A percentile compares a stretch with the other conserved stretches of the same genome.
Evolutionary conservation across 176 grass and related monocot genomes (phyloP).

Genomic region (Themeda triandra): DNA sequence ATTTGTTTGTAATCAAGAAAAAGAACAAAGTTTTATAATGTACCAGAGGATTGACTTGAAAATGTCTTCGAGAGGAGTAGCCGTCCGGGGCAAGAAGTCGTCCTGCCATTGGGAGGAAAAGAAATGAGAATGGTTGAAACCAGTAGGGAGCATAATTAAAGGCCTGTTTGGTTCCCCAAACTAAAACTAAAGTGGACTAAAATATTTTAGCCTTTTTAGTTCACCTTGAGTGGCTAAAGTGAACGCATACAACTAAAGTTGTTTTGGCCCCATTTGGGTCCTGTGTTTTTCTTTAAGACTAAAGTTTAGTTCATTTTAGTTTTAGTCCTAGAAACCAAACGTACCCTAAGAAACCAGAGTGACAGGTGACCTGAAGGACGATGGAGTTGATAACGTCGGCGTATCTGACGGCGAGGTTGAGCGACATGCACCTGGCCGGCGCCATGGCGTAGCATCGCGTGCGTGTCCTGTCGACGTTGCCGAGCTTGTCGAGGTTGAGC

Average conservation of each 20-base stretch:
- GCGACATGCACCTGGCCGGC: conserved; percentile 83
- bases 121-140: not conserved
- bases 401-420: conserved; percentile 85
- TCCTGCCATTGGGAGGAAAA: conserved; percentile 53
- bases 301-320: too few species aligned
- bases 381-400: conserved; percentile 88
- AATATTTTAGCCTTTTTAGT: too few species aligned
- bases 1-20: not conserved
- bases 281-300: too few species aligned
- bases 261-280: too few species aligned
- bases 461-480: conserved; percentile 45
- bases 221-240: too few species aligned
- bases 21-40: not conserved
- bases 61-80: conserved; percentile 90
- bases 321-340: too few species aligned
- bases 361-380: conserved; percentile 61
- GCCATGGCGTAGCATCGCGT: conserved; percentile 77
- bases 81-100: conserved; percentile 88
- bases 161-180: too few species aligned
- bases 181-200: too few species aligned
- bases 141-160: not conserved
- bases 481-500: conserved; percentile 76
- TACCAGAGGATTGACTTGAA: conserved; percentile 98
- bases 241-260: too few species aligned
- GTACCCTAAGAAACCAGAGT: not conserved